Evolutionary conservation across 2,329 filamentous ascomycete species (phyloP), one percentile per base, ranked within the genome.

Genomic region (Zalaria sp.): DNA sequence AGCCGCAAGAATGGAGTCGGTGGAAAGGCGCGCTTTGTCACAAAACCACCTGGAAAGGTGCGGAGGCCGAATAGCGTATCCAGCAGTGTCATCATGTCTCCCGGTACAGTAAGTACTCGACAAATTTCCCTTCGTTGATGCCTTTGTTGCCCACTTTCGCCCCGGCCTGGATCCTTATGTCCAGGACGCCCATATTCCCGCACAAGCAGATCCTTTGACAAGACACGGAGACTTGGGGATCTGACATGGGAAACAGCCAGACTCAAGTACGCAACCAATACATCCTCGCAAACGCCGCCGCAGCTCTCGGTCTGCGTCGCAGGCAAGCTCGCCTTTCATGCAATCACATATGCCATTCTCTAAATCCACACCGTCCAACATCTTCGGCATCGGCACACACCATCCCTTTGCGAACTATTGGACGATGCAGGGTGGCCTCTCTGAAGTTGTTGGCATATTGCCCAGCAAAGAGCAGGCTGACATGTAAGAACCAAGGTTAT

Each of bases 391-490:
- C 47, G 82, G 81, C 9, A 78, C 79, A 1, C 80, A 85, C 54
- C 81, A 86, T 54, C 82, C 81, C 0, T 87, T 87, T 55, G 78
- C 81, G 53, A 88, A 88, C 55, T 88, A 88, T 59, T 89, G 83
- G 83, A 88, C 82, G 3, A 32, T 79, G 53, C 73, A 79, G 46
- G 83, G 83, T 38, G 83, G 82, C 0, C 63, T 89, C 11, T 68
- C 75, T 5, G 83, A 89, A 59, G 81, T 87, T 5, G 77, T 87
- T 35, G 77, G 74, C 1, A 81, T 87, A 3, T 64, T 89, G 8
- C 83, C 83, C 0, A 79, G 79, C 43, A 87, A 84, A 61, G 62
- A 79, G 5, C 82, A 87, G 57, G 80, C 81, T 41, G 81, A 88
- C 49, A 78, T 83, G 31, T 43, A 36, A 29, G 34, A n/a, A 9